phyloP scores from a whole-genome alignment of 2,329 filamentous ascomycete genomes.

The Metarhizium album region DNA sequence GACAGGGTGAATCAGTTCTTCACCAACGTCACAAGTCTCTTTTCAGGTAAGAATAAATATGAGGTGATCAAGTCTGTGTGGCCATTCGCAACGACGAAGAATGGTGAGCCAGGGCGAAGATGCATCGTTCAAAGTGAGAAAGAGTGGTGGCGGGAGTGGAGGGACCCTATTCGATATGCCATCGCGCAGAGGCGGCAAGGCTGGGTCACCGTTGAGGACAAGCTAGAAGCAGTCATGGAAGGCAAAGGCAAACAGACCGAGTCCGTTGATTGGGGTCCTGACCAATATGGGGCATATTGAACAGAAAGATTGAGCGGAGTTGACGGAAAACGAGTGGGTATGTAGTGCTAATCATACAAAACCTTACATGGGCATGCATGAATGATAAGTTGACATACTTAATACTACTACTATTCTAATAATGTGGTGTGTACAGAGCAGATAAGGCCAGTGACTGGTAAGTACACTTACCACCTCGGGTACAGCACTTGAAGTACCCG shows the following conservation, averaged over 20 bases:
- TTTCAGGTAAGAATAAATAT: conserved; percentile 42
- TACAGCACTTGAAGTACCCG: too few relatives aligned
- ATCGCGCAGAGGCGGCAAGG: conserved; percentile 30
- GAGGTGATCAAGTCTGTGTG: conserved; percentile 46
- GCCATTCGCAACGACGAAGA: conserved; percentile 42
- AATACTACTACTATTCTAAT: too few relatives aligned
- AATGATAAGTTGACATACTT: too few relatives aligned
- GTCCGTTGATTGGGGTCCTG: conserved; percentile 34
- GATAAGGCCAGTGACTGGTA: too few relatives aligned
- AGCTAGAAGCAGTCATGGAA: conserved; percentile 42
- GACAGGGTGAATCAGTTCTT: conserved; percentile 45
- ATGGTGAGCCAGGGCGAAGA: conserved; percentile 30
- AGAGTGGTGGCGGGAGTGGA: conserved; percentile 39
- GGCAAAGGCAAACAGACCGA: conserved; percentile 26
- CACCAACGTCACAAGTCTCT: conserved; percentile 38
- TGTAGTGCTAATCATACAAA: too few relatives aligned
- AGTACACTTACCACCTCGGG: too few relatives aligned
- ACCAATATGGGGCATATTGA: conserved; percentile 52
- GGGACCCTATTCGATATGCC: conserved; percentile 28
- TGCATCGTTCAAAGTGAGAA: conserved; percentile 46
- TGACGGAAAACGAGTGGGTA: conserved; percentile 41
- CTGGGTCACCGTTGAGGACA: conserved; percentile 41
- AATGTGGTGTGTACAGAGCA: too few relatives aligned
- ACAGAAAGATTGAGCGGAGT: conserved; percentile 56
- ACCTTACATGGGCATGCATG: too few relatives aligned